Conservation (phyloP, 305 asterid genomes). For the Ruellia speciosa region DNA sequence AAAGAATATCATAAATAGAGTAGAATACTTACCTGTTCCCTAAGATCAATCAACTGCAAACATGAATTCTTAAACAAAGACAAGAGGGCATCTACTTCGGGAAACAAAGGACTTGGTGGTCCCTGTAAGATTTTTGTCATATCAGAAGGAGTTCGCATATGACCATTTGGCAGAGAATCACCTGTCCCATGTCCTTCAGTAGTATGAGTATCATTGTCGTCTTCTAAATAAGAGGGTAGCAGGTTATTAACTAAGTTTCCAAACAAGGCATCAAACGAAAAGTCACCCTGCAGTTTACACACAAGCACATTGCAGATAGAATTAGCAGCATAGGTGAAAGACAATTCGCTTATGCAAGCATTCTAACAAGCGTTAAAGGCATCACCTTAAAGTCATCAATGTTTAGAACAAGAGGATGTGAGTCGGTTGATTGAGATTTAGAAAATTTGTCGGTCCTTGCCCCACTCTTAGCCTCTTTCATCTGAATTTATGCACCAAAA, state of each 20-base stretch:
- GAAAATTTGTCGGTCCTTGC: slow-evolving; percentile 39
- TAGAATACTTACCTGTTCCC: slow-evolving; percentile 55
- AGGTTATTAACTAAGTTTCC: slow-evolving; percentile 81
- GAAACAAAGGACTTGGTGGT: slow-evolving; percentile 58
- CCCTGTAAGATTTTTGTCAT: slow-evolving; percentile 49
- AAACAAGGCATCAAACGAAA: slow-evolving; percentile 91
- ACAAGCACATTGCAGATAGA: slow-evolving; percentile 19
- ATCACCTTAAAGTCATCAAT: slow-evolving; percentile 87
- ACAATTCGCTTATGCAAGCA: neutral
- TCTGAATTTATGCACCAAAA: slow-evolving; percentile 33
- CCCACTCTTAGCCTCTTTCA: slow-evolving; percentile 72
- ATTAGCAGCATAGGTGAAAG: slow-evolving; percentile 24
- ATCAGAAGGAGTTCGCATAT: slow-evolving; percentile 57
- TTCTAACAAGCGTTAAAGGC: slow-evolving; percentile 12
- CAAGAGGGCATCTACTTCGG: slow-evolving; percentile 84
- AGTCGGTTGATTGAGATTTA: slow-evolving; percentile 46
- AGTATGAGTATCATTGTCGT: slow-evolving; percentile 56
- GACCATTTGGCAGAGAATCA: slow-evolving; percentile 65
- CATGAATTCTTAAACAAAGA: slow-evolving; percentile 82
- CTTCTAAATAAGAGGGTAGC: slow-evolving; percentile 83
- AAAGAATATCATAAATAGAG: slow-evolving; percentile 8
- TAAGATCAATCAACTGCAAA: slow-evolving; percentile 69
- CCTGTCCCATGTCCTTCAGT: slow-evolving; percentile 55
- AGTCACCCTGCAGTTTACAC: slow-evolving; percentile 60
- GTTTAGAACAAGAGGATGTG: slow-evolving; percentile 70